A percentile compares a stretch with the other conserved stretches of the same genome.
These are phyloP conservation scores for Globisporangium camurandrum DNA, from an alignment of 352 stramenopile genomes.

Conservation along the genomic window DNA sequence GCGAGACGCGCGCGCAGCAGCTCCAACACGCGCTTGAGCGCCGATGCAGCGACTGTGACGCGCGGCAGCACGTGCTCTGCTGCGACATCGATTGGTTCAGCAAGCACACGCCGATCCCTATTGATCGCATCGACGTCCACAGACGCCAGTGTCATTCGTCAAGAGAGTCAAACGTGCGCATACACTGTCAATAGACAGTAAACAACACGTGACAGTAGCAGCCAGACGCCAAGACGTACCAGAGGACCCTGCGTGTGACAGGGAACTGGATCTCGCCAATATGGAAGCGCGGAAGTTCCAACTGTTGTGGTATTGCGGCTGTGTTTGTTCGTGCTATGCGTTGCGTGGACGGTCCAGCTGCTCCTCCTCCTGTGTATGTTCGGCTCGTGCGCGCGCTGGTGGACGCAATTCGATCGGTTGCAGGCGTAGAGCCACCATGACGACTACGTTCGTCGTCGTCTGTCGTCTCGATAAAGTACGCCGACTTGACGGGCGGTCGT, in stretches of 20 bases:
- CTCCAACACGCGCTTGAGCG: slow-evolving; percentile 45
- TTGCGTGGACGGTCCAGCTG: neutral
- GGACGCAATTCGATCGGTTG: neutral
- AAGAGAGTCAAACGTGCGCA: neutral
- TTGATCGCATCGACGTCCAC: neutral
- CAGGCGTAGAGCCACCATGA: neutral
- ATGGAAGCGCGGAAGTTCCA: slow-evolving; percentile 24
- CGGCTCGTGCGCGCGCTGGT: neutral
- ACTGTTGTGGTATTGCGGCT: slow-evolving; percentile 6
- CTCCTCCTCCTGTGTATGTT: too few species aligned
- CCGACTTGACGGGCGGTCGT: slow-evolving; percentile 20
- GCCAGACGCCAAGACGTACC: slow-evolving; percentile 29
- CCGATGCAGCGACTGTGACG: slow-evolving; percentile 27
- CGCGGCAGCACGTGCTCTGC: slow-evolving; percentile 39
- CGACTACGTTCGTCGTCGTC: slow-evolving; percentile 40
- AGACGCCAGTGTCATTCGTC: neutral
- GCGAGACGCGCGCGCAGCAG: slow-evolving; percentile 14
- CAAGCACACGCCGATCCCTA: slow-evolving; percentile 59
- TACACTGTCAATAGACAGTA: too few species aligned
- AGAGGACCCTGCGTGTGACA: slow-evolving; percentile 52
- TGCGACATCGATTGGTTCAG: slow-evolving; percentile 25
- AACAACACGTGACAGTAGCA: too few species aligned
- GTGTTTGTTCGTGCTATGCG: slow-evolving; percentile 1
- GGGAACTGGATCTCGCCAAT: slow-evolving; percentile 65
- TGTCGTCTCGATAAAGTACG: slow-evolving; percentile 69